phyloP scores from a whole-genome alignment of 2,329 filamentous ascomycete genomes.

The Cladosporium austrohemisphaericum region DNA sequence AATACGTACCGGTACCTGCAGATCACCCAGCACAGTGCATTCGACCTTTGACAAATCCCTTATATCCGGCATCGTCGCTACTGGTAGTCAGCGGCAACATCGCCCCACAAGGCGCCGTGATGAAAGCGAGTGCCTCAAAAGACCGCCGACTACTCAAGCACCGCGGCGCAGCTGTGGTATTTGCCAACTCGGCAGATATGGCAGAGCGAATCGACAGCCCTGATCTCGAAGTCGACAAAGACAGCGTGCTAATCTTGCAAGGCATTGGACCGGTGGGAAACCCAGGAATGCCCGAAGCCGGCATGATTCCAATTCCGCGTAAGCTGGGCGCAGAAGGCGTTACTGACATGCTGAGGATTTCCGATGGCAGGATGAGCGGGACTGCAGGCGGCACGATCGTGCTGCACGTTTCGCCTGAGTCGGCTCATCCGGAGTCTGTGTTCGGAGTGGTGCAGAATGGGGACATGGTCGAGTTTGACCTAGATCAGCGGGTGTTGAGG shows the following conservation, averaged over 20 bases:
- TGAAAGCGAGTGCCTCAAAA: conserved; percentile 52
- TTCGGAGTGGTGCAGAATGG: conserved; percentile 49
- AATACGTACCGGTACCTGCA: conserved; percentile 41
- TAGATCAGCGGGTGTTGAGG: conserved; percentile 40
- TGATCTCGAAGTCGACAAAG: conserved; percentile 40
- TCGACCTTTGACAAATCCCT: conserved; percentile 42
- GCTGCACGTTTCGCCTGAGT: conserved; percentile 53
- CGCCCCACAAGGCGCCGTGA: conserved; percentile 47
- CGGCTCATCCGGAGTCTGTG: conserved; percentile 44
- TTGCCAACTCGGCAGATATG: conserved; percentile 48
- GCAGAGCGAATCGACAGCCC: conserved; percentile 46
- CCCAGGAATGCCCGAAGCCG: conserved; percentile 53
- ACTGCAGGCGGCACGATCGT: conserved; percentile 55
- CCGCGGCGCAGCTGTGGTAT: conserved; percentile 46
- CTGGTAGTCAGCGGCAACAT: conserved; percentile 47
- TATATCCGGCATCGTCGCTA: conserved; percentile 45
- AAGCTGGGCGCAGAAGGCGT: conserved; percentile 46
- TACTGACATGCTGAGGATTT: conserved; percentile 51
- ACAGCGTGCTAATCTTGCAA: conserved; percentile 48
- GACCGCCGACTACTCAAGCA: conserved; percentile 44
- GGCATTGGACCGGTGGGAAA: conserved; percentile 50
- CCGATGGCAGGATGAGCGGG: conserved; percentile 54
- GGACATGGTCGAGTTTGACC: conserved; percentile 46
- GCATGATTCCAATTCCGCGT: conserved; percentile 49
- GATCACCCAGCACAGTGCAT: conserved; percentile 43